These are phyloP conservation scores for Epichloe aotearoae DNA, from an alignment of 2,329 filamentous ascomycete genomes.

Conservation along the genomic window DNA sequence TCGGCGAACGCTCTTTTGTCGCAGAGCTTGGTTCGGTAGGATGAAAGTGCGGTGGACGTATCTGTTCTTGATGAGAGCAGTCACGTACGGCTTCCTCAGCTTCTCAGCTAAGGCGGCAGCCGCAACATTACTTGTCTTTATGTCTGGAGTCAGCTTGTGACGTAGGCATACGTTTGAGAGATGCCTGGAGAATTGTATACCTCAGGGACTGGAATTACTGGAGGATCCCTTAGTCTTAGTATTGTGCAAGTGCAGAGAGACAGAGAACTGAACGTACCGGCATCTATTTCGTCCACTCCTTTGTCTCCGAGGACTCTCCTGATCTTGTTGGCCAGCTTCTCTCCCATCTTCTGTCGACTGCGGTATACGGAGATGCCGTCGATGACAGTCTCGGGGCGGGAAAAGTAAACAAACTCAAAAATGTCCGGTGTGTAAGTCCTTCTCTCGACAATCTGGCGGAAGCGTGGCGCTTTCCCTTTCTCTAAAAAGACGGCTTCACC, in stretches of 20 bases:
- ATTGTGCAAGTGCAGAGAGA: too few species aligned
- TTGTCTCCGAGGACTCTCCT: conserved; percentile 53
- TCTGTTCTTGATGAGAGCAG: conserved; percentile 75
- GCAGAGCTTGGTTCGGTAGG: conserved; percentile 24
- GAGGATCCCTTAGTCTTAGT: too few species aligned
- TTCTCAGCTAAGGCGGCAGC: conserved; percentile 63
- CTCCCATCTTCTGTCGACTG: conserved; percentile 77
- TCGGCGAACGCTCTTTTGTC: conserved; percentile 72
- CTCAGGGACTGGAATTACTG: conserved; percentile 59
- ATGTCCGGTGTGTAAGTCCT: conserved; percentile 62
- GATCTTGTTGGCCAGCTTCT: conserved; percentile 64
- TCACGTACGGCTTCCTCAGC: conserved; percentile 63
- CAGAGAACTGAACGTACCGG: conserved; percentile 15
- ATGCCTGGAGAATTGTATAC: conserved; percentile 7
- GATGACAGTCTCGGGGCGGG: conserved; percentile 67
- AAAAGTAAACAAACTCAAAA: conserved; percentile 82
- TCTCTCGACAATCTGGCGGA: conserved; percentile 57
- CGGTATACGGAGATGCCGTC: conserved; percentile 81
- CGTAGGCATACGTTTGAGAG: background rate
- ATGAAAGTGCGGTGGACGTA: conserved; percentile 8
- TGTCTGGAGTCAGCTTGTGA: background rate
- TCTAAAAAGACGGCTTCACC: conserved; percentile 77
- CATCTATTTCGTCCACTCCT: conserved; percentile 63
- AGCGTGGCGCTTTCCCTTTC: conserved; percentile 62
- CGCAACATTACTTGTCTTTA: conserved; percentile 64